Conservation (phyloP, 2,329 filamentous ascomycete genomes). For the Penicillium sp. region DNA sequence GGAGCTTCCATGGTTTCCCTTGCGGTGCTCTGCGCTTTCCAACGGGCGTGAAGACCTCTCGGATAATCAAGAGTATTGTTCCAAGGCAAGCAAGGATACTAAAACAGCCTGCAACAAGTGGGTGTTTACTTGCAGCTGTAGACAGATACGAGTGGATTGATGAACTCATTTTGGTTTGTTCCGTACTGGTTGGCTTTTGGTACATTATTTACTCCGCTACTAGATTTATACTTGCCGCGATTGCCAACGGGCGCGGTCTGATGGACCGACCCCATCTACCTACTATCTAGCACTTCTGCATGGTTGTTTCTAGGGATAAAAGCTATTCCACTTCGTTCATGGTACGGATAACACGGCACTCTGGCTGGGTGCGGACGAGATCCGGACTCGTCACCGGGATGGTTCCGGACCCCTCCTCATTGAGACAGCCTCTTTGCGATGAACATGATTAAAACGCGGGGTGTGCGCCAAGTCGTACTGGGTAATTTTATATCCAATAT, state of each 20-base stretch:
- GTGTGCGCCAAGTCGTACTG: neutral
- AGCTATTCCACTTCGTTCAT: neutral
- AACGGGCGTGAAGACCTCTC: slow-evolving; percentile 22
- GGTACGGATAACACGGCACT: neutral
- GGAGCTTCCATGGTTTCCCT: slow-evolving; percentile 29
- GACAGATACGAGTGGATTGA: neutral
- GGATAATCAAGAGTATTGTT: slow-evolving; percentile 17
- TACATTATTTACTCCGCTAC: neutral
- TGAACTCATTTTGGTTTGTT: neutral
- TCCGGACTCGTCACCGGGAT: neutral
- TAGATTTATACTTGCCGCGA: neutral
- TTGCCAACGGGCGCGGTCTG: neutral
- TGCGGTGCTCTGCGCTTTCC: slow-evolving; percentile 22
- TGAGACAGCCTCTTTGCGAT: neutral
- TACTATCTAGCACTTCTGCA: neutral
- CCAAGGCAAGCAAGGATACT: slow-evolving; percentile 7
- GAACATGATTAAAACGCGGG: slow-evolving; percentile 1
- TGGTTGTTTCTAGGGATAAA: neutral
- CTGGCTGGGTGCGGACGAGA: neutral
- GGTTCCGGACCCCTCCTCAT: neutral
- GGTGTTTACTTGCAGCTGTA: neutral
- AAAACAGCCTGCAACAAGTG: neutral
- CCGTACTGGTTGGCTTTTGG: neutral
- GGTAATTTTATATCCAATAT: neutral
- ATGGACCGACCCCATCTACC: neutral